Percentiles rank a stretch among this genome's conserved stretches.
Conservation (phyloP, 1,284 basidiomycete species). For the Papiliotrema nemorosa region DNA sequence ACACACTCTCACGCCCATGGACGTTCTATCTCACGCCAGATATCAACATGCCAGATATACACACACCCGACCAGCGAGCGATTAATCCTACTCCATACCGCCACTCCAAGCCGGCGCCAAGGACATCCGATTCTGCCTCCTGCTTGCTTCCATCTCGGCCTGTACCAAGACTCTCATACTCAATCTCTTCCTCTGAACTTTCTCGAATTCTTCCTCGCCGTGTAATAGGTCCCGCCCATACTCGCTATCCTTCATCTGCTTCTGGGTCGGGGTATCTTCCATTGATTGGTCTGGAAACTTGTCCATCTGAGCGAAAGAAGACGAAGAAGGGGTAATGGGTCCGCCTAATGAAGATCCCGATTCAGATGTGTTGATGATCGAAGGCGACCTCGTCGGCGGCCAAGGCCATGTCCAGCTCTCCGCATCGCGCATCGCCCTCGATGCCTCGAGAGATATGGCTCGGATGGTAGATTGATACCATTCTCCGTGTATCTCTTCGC, state of each 20-base stretch:
- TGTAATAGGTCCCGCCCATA: not conserved
- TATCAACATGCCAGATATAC: not conserved
- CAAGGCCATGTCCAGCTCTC: too few relatives aligned
- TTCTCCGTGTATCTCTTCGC: not conserved
- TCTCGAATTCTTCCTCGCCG: not conserved
- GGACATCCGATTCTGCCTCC: not conserved
- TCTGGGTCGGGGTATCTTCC: not conserved
- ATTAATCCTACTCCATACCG: not conserved
- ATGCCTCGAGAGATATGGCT: too few relatives aligned
- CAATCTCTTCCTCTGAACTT: not conserved
- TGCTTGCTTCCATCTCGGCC: not conserved
- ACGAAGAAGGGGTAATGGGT: not conserved
- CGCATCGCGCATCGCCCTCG: too few relatives aligned
- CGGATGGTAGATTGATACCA: not conserved
- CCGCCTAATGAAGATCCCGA: not conserved
- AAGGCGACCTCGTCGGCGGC: not conserved
- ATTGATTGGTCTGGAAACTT: not conserved
- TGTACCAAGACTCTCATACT: not conserved
- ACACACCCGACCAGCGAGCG: not conserved
- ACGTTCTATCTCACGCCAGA: too few relatives aligned
- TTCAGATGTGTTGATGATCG: not conserved
- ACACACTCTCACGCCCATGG: too few relatives aligned
- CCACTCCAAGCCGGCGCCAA: not conserved
- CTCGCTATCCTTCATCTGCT: not conserved
- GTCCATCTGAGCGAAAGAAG: not conserved